Percentiles rank a stretch among this genome's conserved stretches.
Conservation (phyloP, 495 filamentous ascomycete species). For the Podospora conica region DNA sequence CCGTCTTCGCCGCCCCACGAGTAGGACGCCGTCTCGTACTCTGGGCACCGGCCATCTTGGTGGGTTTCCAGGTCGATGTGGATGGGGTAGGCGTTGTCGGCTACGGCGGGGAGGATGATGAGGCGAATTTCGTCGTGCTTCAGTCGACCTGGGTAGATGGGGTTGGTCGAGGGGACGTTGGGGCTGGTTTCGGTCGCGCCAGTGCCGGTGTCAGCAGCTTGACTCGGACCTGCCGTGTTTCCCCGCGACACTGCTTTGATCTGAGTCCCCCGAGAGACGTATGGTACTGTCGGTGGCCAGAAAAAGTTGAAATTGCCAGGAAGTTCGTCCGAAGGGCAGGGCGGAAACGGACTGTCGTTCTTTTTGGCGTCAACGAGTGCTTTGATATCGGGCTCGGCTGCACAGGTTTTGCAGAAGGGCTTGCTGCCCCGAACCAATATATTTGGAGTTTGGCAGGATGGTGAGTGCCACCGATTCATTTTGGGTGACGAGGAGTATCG, state of each 20-base stretch:
- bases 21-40: slow-evolving; percentile 28
- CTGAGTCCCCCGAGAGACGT: no score
- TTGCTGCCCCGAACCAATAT: background rate
- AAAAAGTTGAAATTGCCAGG: background rate
- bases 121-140: background rate
- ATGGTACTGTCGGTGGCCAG: background rate
- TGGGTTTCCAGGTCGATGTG: slow-evolving; percentile 22
- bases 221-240: no score
- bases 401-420: background rate
- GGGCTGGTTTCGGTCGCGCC: background rate
- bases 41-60: slow-evolving; percentile 18
- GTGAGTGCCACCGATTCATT: background rate
- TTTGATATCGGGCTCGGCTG: background rate
- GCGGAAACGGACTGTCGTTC: slow-evolving; percentile 1
- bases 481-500: no score
- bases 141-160: background rate
- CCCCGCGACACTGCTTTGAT: no score
- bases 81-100: slow-evolving; percentile 5
- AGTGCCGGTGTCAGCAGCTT: no score
- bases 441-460: background rate
- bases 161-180: background rate
- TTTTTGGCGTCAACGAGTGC: background rate
- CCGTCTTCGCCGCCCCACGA: slow-evolving; percentile 26
- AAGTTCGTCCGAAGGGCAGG: background rate
- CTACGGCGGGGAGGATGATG: background rate